Conservation (phyloP, 768 basidiomycete genomes). For the Auricularia auricula-judae region DNA sequence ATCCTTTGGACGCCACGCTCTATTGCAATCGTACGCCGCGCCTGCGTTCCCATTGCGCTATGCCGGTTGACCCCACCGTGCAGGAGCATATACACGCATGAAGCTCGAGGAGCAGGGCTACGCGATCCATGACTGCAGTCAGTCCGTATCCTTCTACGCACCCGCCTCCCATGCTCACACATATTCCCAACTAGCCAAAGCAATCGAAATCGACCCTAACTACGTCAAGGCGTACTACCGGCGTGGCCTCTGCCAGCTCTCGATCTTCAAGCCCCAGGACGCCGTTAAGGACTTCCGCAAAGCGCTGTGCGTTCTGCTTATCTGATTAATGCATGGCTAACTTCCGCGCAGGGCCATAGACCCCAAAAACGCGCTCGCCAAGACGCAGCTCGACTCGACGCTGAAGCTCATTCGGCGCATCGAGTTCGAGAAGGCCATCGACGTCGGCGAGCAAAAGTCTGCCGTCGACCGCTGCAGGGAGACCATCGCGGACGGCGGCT, state of each 20-base stretch:
- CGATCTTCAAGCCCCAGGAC: constrained; percentile 76
- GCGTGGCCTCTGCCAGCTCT: constrained; percentile 83
- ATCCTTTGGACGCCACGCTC: constrained; percentile 78
- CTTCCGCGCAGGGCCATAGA: constrained; percentile 41
- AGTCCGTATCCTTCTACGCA: constrained; percentile 20
- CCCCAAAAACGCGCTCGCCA: constrained; percentile 73
- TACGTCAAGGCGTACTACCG: constrained; percentile 64
- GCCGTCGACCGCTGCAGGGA: constrained; percentile 64
- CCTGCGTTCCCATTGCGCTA: not conserved
- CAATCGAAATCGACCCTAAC: constrained; percentile 77
- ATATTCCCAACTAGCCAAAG: constrained; percentile 42
- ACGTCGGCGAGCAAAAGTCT: constrained; percentile 79
- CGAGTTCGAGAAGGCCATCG: constrained; percentile 95
- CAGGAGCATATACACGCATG: constrained; percentile 71
- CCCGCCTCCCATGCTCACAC: no score
- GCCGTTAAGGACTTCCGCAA: constrained; percentile 86
- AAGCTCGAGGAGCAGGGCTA: constrained; percentile 93
- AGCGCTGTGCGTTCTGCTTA: constrained; percentile 32
- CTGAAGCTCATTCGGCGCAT: constrained; percentile 84
- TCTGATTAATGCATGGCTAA: not conserved
- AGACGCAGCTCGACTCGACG: constrained; percentile 72
- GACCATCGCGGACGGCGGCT: constrained; percentile 73
- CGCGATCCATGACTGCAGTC: constrained; percentile 79
- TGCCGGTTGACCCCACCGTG: not conserved
- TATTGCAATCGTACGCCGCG: constrained; percentile 70